Conservation (phyloP, 2,329 filamentous ascomycete species). For the Penicillium paneum region DNA sequence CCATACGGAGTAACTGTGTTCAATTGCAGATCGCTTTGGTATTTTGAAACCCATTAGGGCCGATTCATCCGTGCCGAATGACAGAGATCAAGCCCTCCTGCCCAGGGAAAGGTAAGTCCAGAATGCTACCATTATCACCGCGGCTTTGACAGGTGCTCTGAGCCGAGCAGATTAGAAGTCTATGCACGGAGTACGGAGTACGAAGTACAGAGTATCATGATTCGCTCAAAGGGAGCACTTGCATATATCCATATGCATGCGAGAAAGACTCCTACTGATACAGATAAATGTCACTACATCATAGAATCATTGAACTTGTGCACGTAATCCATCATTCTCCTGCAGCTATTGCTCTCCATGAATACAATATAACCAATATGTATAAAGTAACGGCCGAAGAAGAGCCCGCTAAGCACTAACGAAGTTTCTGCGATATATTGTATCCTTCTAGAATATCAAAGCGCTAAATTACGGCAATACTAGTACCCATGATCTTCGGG, state of each 20-base stretch:
- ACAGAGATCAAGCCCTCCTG: not conserved
- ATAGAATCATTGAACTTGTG: not conserved
- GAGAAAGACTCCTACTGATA: not conserved
- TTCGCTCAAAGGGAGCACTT: not conserved
- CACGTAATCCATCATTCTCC: no score
- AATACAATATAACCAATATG: no score
- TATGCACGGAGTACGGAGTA: not conserved
- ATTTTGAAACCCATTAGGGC: not conserved
- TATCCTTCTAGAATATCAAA: not conserved
- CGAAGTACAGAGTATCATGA: not conserved
- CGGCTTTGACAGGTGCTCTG: not conserved
- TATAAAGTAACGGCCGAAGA: not conserved
- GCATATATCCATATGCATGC: not conserved
- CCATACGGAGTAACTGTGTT: not conserved
- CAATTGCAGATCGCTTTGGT: not conserved
- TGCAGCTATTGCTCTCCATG: no score
- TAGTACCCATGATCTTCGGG: not conserved
- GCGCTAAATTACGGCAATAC: not conserved
- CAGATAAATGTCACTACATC: not conserved
- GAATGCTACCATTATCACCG: not conserved
- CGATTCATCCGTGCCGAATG: not conserved
- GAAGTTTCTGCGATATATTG: not conserved
- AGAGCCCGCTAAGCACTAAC: not conserved
- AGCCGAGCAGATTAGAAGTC: not conserved
- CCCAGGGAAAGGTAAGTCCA: not conserved